A percentile compares a stretch with the other conserved stretches of the same genome.
Evolutionary conservation across 2,329 filamentous ascomycete species (phyloP).

Genomic region (Botrytis fabae): DNA sequence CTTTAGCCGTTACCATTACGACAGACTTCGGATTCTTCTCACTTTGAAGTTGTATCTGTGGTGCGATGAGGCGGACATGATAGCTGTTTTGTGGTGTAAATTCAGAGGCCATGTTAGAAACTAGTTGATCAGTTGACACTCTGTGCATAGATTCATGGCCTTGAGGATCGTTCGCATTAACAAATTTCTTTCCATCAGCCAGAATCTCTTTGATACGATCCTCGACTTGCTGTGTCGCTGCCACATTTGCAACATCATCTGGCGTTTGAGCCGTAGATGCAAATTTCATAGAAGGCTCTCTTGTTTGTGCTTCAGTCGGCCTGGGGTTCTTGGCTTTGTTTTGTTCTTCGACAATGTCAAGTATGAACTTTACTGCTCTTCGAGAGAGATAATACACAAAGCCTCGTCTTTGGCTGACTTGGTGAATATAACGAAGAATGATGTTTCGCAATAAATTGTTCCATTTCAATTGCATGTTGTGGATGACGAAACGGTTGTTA

Average conservation of each 20-base stretch:
- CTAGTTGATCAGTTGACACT: conserved; percentile 60
- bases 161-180: conserved; percentile 62
- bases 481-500: conserved; percentile 96
- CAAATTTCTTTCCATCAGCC: conserved; percentile 79
- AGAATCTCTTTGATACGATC: conserved; percentile 85
- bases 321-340: conserved; percentile 53
- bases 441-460: conserved; percentile 96
- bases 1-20: conserved; percentile 94
- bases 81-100: conserved; percentile 93
- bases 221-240: conserved; percentile 65
- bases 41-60: conserved; percentile 96
- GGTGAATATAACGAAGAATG: conserved; percentile 94
- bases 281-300: conserved; percentile 28
- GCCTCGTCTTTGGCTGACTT: conserved; percentile 91
- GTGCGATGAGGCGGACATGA: conserved; percentile 90
- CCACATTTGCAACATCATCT: conserved; percentile 26
- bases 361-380: conserved; percentile 93
- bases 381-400: conserved; percentile 98
- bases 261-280: conserved; percentile 33
- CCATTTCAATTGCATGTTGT: conserved; percentile 98
- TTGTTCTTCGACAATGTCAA: conserved; percentile 96
- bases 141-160: conserved; percentile 41
- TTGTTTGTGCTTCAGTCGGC: conserved; percentile 40
- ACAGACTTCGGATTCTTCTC: conserved; percentile 97
- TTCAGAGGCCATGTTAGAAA: conserved; percentile 78